Percentiles rank a stretch among this genome's conserved stretches.
phyloP scores from a whole-genome alignment of 352 stramenopile genomes.

The Phytophthora sansomeana region DNA sequence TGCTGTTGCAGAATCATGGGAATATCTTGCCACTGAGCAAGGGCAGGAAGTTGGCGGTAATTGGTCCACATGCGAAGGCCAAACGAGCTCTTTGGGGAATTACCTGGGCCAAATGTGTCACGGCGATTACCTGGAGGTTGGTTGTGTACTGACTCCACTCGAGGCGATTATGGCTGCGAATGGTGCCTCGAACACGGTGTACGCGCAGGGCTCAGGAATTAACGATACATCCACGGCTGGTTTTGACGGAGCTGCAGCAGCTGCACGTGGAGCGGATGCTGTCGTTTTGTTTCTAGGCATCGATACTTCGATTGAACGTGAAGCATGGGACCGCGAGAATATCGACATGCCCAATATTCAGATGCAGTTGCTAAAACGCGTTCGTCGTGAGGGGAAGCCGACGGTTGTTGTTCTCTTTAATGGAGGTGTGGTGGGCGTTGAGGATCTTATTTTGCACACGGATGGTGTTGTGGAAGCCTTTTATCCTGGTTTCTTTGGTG shows the following conservation, averaged over 20 bases:
- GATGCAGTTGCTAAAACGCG: slow-evolving; percentile 71
- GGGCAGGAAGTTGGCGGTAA: slow-evolving; percentile 64
- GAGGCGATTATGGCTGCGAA: slow-evolving; percentile 65
- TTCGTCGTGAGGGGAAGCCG: slow-evolving; percentile 64
- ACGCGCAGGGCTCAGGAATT: slow-evolving; percentile 58
- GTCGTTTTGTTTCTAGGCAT: slow-evolving; percentile 88
- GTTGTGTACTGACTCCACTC: slow-evolving; percentile 74
- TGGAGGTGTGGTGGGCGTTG: slow-evolving; percentile 82
- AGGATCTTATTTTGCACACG: slow-evolving; percentile 72
- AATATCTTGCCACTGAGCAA: slow-evolving; percentile 73
- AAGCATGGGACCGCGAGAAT: slow-evolving; percentile 76
- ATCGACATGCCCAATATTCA: slow-evolving; percentile 81
- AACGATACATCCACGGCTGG: slow-evolving; percentile 68
- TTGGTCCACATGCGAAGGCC: slow-evolving; percentile 83
- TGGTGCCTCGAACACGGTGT: slow-evolving; percentile 47
- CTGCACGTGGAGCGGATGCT: slow-evolving; percentile 47
- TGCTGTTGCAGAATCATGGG: slow-evolving; percentile 93
- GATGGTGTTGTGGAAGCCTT: slow-evolving; percentile 82
- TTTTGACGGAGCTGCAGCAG: slow-evolving; percentile 60
- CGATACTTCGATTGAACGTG: slow-evolving; percentile 80
- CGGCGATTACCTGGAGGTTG: slow-evolving; percentile 69
- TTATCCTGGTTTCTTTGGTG: slow-evolving; percentile 86
- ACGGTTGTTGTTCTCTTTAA: slow-evolving; percentile 91
- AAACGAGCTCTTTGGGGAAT: slow-evolving; percentile 74
- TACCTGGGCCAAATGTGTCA: slow-evolving; percentile 91